These are phyloP conservation scores for Naganishia vaughanmartiniae DNA, from an alignment of 768 basidiomycete species.

Conservation along the genomic window DNA sequence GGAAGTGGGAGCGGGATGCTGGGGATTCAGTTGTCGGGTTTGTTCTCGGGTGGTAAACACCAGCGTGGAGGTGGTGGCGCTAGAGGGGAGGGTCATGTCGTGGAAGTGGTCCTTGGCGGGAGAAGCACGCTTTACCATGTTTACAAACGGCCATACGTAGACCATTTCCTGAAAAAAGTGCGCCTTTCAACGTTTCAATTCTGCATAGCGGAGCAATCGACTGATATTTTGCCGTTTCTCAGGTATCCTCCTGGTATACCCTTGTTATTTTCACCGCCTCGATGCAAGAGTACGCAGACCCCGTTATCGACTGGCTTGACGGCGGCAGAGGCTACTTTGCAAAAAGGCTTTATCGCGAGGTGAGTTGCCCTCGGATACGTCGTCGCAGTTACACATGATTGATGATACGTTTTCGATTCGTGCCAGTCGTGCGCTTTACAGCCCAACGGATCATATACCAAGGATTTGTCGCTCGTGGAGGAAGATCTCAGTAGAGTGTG, in stretches of 20 bases:
- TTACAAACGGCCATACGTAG: slow-evolving; percentile 95
- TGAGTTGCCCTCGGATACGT: slow-evolving; percentile 35
- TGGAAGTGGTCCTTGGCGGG: slow-evolving; percentile 87
- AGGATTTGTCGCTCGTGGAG: slow-evolving; percentile 84
- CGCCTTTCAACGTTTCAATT: slow-evolving; percentile 25
- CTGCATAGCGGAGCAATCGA: background rate
- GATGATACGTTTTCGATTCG: slow-evolving; percentile 11
- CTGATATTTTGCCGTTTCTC: slow-evolving; percentile 2
- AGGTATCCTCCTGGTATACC: slow-evolving; percentile 99
- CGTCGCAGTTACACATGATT: background rate
- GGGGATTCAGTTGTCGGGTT: slow-evolving; percentile 44
- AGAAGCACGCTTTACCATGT: slow-evolving; percentile 92
- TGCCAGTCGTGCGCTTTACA: slow-evolving; percentile 83
- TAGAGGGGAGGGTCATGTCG: slow-evolving; percentile 70
- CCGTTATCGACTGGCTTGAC: slow-evolving; percentile 98
- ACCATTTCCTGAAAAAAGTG: slow-evolving; percentile 87
- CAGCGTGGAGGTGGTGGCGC: slow-evolving; percentile 38
- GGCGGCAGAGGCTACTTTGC: slow-evolving; percentile 85
- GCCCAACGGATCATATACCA: slow-evolving; percentile 89
- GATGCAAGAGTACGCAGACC: slow-evolving; percentile 99
- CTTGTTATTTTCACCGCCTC: slow-evolving; percentile 98
- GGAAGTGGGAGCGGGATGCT: slow-evolving; percentile 55
- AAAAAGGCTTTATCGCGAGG: slow-evolving; percentile 87
- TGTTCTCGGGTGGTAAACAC: slow-evolving; percentile 29
- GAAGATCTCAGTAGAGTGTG: slow-evolving; percentile 87